Base-by-base conservation (phyloP, 768 basidiomycete species). In the Termitomyces sp. region DNA sequence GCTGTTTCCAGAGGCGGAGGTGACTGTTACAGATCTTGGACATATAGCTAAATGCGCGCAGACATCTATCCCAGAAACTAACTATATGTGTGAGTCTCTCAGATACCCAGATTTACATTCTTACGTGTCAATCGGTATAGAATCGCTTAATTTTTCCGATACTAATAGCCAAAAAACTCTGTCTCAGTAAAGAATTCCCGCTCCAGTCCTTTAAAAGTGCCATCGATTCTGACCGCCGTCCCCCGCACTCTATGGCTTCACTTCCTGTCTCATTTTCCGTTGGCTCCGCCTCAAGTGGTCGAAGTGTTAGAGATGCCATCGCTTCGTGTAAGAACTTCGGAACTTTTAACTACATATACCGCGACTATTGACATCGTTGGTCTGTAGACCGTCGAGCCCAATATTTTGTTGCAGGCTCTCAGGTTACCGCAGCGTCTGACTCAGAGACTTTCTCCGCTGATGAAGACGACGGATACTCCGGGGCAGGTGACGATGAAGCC, bases 371-470 rank as follows among this genome's bases (percentile, higher is more conserved):
- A 38, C 25, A 16, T 56, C 43, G 9, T 50, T 41, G 60, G 25
- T 40, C 43, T 56, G 18, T 59, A 90, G 88, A 89, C 65, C 83
- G 82, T 51, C 80, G 88, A 29, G 74, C 86, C 7, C 87, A 89
- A 63, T 86, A 80, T 62, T 77, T 88, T 11, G 74, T 82, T 38
- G 83, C 82, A 20, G 81, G 80, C 48, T 82, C 84, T 7, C 76
- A 77, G 31, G 77, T 85, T 23, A 78, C 77, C n/a, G 73, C 77
- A 11, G 70, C 79, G 3, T 71, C 76, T 6, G 78, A 81, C 53
- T 23, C 55, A 11, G 63, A 70, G 7, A 70, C 67, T 16, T 73
- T 73, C 50, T 65, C 70, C 18, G 72, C 71, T 29, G 74, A 79
- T 44, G 73, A 77, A 33, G 72, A 75, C 32, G 66, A 57, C 27